A percentile compares a stretch with the other conserved stretches of the same genome.
Conservation (phyloP, 2,329 filamentous ascomycete genomes). For the Gnomoniopsis sp. region DNA sequence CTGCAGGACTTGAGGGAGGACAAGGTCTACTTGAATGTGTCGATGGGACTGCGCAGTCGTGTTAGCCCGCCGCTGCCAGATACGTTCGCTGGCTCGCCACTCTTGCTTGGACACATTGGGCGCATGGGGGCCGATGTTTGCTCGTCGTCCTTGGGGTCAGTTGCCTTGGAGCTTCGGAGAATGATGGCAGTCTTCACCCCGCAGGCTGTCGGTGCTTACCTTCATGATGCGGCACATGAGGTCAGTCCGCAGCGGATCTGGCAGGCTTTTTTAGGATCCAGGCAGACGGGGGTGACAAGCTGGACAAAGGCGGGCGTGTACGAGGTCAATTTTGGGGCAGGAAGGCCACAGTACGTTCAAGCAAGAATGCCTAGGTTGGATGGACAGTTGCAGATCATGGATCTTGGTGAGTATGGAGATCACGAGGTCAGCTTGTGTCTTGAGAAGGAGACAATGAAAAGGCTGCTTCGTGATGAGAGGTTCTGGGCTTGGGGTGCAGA, state of each 20-base stretch:
- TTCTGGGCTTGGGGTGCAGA: slow-evolving; percentile 5
- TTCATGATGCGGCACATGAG: slow-evolving; percentile 42
- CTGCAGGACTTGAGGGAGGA: slow-evolving; percentile 22
- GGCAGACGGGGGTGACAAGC: slow-evolving; percentile 40
- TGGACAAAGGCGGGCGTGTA: slow-evolving; percentile 38
- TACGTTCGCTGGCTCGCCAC: slow-evolving; percentile 41
- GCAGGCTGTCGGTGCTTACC: slow-evolving; percentile 33
- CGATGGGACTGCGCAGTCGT: slow-evolving; percentile 37
- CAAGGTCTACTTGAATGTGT: slow-evolving; percentile 36
- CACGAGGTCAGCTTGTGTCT: slow-evolving; percentile 34
- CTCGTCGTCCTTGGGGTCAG: slow-evolving; percentile 15
- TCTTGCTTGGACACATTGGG: slow-evolving; percentile 35
- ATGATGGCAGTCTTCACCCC: slow-evolving; percentile 34
- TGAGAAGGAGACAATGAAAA: slow-evolving; percentile 26
- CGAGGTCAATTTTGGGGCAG: slow-evolving; percentile 36
- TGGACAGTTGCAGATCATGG: slow-evolving; percentile 40
- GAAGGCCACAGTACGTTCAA: slow-evolving; percentile 34
- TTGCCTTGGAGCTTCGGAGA: slow-evolving; percentile 31
- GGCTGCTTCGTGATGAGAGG: slow-evolving; percentile 24
- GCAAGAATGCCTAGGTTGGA: slow-evolving; percentile 39
- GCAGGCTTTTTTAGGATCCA: slow-evolving; percentile 40
- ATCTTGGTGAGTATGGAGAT: slow-evolving; percentile 28
- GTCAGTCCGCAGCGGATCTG: slow-evolving; percentile 43
- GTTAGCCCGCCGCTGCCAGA: slow-evolving; percentile 36
- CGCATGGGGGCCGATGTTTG: slow-evolving; percentile 7